Evolutionary conservation across 345 rosid species (phyloP), one percentile per base, ranked within the genome.

Genomic region (Brassica incana): DNA sequence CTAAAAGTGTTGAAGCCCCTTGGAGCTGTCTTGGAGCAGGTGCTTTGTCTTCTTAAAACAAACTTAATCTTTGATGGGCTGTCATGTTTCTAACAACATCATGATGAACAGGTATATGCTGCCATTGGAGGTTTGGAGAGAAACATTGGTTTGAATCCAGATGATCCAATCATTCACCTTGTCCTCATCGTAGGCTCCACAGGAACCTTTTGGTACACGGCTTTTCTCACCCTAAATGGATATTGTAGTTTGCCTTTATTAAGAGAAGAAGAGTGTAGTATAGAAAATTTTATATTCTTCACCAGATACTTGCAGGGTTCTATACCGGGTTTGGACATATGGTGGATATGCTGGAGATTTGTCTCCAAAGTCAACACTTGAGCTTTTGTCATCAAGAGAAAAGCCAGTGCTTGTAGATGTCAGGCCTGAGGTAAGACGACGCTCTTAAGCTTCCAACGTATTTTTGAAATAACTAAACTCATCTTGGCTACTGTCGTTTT

Each of bases 351-450:
- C 96, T 69, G 97, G 99, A 77, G 93, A 93, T 84, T 84, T 95
- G 79, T 89, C 99, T 81, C 93, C 98, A 79, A 78, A 84, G 33
- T 77, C 73, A 77, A 88, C 96, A 33, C 78, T 93, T 68, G 90
- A 91, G 84, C 89, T 95, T 71, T 83, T 95, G 78, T 81, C 64
- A 58, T 91, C 92, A 66, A 81, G 77, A 87, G 90, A 90, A 80
- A 89, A 89, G 77, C 87, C 89, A 23, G 83, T 89, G 29, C 92
- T 95, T 64, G 84, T 95, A 54, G 99, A 95, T 86, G 85, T 95
- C 86, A 87, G 98, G 88, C 91, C 97, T 45, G 97, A 95, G 90
- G 99, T 91, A 89, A 91, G 99, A 84, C 66, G 99, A 85, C 66
- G 74, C 77, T 73, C 73, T 81, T 74, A 83, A 80, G 50, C 75